Conservation (phyloP, 1,139 yeast species). For the Hanseniaspora uvarum region DNA sequence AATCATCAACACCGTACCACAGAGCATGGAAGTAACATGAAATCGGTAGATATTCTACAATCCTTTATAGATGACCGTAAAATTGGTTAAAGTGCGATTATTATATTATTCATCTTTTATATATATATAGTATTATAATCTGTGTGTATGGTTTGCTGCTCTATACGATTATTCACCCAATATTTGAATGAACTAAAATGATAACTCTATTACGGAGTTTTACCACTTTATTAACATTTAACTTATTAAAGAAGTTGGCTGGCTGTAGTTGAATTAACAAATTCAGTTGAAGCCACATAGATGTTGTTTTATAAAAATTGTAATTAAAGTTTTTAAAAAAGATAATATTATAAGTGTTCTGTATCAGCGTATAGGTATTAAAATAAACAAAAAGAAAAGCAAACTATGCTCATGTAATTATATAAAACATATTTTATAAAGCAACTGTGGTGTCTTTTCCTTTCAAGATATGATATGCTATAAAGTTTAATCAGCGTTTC, state of each 20-base stretch:
- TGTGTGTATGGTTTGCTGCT: no score
- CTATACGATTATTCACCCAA: no score
- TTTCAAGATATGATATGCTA: constrained; percentile 2
- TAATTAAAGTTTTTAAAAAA: neutral
- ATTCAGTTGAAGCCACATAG: no score
- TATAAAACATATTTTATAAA: neutral
- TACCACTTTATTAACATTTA: no score
- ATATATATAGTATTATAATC: neutral
- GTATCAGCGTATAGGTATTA: constrained; percentile 13
- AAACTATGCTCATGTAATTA: constrained; percentile 2
- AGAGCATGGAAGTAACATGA: neutral
- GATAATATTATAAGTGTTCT: neutral
- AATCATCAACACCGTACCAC: neutral
- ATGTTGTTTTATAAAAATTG: neutral
- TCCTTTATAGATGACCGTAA: constrained; percentile 1
- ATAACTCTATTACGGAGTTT: no score
- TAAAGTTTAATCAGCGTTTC: constrained; percentile 36
- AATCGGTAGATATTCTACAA: constrained; percentile 11
- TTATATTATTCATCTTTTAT: no score
- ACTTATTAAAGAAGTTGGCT: no score
- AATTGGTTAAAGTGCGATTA: neutral
- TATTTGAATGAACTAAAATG: no score
- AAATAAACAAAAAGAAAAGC: constrained; percentile 8
- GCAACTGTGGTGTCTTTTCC: neutral
- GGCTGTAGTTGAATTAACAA: no score